A percentile compares a stretch with the other conserved stretches of the same genome.
Conservation (phyloP, 2,329 filamentous ascomycete genomes). For the Penicillium digitatum region DNA sequence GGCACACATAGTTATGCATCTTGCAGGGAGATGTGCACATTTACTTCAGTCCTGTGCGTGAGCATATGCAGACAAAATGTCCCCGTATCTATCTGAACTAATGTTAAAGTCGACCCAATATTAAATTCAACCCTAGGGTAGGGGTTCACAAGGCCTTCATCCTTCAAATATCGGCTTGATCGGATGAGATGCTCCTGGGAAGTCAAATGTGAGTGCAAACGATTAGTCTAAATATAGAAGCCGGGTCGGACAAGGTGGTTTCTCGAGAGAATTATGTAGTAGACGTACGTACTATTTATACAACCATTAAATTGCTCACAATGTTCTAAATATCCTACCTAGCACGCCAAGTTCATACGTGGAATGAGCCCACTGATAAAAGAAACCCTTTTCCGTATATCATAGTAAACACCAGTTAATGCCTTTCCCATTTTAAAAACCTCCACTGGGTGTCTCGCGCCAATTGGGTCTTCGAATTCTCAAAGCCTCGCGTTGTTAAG, state of each 20-base stretch:
- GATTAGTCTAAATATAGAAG: not conserved
- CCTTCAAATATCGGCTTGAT: not conserved
- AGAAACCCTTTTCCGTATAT: no score
- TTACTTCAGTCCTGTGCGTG: not conserved
- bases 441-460: no score
- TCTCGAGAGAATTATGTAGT: no score
- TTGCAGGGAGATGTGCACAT: not conserved
- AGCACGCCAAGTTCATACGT: no score
- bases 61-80: not conserved
- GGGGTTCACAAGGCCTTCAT: not conserved
- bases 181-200: not conserved
- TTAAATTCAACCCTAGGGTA: not conserved
- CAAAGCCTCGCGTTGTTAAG: not conserved
- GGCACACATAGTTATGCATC: not conserved
- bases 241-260: no score
- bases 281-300: no score
- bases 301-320: no score
- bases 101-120: not conserved
- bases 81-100: not conserved
- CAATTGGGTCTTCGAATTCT: not conserved
- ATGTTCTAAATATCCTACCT: no score
- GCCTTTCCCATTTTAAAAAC: no score
- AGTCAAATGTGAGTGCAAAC: not conserved
- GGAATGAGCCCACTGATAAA: no score
- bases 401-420: no score